Evolutionary conservation across 2,329 filamentous ascomycete genomes (phyloP).

Genomic region (Colletotrichum karsti): DNA sequence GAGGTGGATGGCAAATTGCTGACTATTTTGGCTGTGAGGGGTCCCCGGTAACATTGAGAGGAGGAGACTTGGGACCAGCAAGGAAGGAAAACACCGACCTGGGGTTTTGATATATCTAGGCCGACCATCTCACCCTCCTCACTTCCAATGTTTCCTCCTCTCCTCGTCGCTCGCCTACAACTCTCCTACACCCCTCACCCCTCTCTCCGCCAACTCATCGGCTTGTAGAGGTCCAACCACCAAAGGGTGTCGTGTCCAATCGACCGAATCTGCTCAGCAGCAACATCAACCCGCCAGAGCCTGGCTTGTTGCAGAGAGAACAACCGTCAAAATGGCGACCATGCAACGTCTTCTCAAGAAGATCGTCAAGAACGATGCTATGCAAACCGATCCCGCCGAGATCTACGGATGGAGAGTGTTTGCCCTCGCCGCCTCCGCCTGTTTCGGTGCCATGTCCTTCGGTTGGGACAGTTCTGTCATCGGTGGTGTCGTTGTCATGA

Average conservation of each 20-base stretch:
- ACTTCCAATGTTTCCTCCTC: neutral
- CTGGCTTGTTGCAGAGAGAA: constrained; percentile 19
- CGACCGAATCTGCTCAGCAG: neutral
- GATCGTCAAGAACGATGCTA: constrained; percentile 65
- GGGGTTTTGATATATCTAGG: constrained; percentile 23
- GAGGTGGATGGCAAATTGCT: constrained; percentile 7
- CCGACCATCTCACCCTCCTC: neutral
- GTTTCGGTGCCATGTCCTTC: constrained; percentile 64
- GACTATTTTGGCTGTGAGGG: constrained; percentile 13
- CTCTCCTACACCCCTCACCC: neutral
- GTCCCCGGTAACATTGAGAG: constrained; percentile 16
- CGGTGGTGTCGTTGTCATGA: constrained; percentile 70
- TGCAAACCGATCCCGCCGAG: constrained; percentile 71
- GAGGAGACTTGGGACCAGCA: neutral
- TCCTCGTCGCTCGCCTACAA: constrained; percentile 7
- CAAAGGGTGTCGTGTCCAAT: constrained; percentile 12
- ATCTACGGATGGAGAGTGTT: constrained; percentile 76
- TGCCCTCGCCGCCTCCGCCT: constrained; percentile 65
- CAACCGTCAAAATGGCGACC: constrained; percentile 19
- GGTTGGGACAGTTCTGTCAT: constrained; percentile 72
- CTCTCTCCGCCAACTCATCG: neutral
- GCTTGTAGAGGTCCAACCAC: constrained; percentile 9
- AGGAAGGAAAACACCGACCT: constrained; percentile 8
- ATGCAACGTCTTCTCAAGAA: constrained; percentile 42
- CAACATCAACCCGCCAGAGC: constrained; percentile 24